These are phyloP conservation scores for Alternaria arborescens DNA, from an alignment of 2,329 filamentous ascomycete species.

Conservation along the genomic window DNA sequence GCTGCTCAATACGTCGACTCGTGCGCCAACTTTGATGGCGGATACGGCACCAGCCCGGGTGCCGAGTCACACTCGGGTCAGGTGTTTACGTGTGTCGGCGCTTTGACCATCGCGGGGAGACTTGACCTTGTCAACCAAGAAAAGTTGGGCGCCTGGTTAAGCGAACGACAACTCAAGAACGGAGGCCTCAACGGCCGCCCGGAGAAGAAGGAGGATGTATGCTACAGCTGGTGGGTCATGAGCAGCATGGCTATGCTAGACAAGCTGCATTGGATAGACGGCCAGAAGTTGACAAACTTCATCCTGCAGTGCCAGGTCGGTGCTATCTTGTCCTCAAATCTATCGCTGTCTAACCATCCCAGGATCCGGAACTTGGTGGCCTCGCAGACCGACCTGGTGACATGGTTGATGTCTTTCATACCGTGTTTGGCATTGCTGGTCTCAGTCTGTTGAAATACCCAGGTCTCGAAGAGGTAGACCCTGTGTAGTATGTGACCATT, in stretches of 20 bases:
- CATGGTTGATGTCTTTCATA: conserved; percentile 98
- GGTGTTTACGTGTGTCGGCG: conserved; percentile 92
- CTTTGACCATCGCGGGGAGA: conserved; percentile 81
- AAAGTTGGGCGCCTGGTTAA: conserved; percentile 86
- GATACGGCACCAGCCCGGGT: conserved; percentile 87
- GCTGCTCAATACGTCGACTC: conserved; percentile 80
- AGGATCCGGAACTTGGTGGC: conserved; percentile 82
- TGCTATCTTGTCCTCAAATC: neutral
- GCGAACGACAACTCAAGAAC: conserved; percentile 85
- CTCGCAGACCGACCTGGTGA: conserved; percentile 90
- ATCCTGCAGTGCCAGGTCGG: conserved; percentile 82
- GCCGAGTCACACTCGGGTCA: conserved; percentile 95
- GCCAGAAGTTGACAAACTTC: conserved; percentile 77
- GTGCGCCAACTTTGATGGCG: conserved; percentile 94
- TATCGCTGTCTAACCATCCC: neutral
- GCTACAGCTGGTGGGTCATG: conserved; percentile 99
- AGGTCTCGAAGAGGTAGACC: conserved; percentile 81
- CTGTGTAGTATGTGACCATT: conserved; percentile 74
- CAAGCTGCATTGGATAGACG: conserved; percentile 91
- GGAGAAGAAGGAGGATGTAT: conserved; percentile 95
- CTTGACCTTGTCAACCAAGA: conserved; percentile 85
- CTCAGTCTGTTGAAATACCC: conserved; percentile 83
- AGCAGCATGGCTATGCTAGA: conserved; percentile 90
- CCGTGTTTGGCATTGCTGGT: conserved; percentile 86
- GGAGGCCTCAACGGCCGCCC: conserved; percentile 93